Evolutionary conservation across 306 rosid species (phyloP).

Genomic region (Dalbergia cultrata): DNA sequence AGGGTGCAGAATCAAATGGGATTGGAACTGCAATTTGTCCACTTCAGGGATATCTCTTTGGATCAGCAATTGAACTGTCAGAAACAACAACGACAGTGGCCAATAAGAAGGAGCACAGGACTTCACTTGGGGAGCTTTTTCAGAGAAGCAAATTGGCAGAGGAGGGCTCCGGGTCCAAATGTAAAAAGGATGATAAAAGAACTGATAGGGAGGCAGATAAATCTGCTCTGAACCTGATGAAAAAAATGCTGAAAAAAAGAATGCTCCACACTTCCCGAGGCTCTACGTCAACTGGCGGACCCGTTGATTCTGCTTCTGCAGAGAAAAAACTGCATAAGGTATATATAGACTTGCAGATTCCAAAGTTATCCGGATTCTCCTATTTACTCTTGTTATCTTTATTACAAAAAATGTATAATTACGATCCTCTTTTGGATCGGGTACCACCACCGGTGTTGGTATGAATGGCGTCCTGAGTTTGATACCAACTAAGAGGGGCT

Average conservation of each 20-base stretch:
- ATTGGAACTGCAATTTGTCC: constrained; percentile 76
- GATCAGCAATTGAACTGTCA: constrained; percentile 77
- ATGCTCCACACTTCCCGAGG: constrained; percentile 70
- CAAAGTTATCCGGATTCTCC: not conserved
- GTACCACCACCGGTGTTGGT: too few species aligned
- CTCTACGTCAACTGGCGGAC: constrained; percentile 56
- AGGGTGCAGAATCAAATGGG: constrained; percentile 58
- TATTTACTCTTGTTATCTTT: not conserved
- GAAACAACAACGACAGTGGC: constrained; percentile 63
- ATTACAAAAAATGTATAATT: not conserved
- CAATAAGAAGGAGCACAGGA: constrained; percentile 78
- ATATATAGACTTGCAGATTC: not conserved
- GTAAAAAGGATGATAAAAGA: constrained; percentile 63
- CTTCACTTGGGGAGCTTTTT: constrained; percentile 88
- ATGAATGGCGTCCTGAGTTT: too few species aligned
- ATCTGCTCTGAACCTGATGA: constrained; percentile 71
- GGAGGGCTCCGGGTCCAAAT: constrained; percentile 63
- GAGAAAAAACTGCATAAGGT: constrained; percentile 91
- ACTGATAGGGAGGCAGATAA: constrained; percentile 69
- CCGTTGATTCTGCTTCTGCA: constrained; percentile 70
- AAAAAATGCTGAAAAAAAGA: constrained; percentile 77
- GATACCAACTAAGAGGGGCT: too few species aligned
- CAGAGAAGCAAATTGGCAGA: constrained; percentile 77
- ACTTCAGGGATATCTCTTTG: constrained; percentile 84
- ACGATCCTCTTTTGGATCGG: too few species aligned